Evolutionary conservation across 2,329 filamentous ascomycete species (phyloP).

Genomic region (Sodiomyces alkalinus): DNA sequence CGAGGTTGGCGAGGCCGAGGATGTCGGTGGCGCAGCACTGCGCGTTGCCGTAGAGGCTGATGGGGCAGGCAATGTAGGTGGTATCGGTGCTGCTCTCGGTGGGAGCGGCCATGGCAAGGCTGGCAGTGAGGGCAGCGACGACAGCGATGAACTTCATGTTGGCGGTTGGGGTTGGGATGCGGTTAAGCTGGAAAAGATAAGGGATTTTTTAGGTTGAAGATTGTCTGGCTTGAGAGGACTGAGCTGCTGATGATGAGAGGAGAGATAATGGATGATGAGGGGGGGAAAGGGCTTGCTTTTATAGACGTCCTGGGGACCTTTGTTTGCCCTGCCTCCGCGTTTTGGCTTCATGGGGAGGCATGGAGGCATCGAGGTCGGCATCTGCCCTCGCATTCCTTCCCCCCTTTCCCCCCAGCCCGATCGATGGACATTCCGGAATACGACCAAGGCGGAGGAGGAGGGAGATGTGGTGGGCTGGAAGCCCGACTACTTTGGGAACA

Average conservation of each 20-base stretch:
- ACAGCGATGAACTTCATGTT: slow-evolving; percentile 8
- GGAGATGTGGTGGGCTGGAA: too few species aligned
- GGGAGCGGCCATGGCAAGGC: slow-evolving; percentile 14
- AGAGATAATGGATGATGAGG: not conserved
- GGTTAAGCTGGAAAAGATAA: not conserved
- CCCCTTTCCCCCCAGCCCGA: too few species aligned
- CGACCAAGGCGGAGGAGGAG: too few species aligned
- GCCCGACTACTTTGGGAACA: too few species aligned
- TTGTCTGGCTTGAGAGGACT: not conserved
- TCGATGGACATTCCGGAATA: too few species aligned
- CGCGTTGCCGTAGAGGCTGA: slow-evolving; percentile 24
- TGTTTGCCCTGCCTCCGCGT: too few species aligned
- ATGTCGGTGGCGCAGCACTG: slow-evolving; percentile 50
- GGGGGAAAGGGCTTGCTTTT: slow-evolving; percentile 1
- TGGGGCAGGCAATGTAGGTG: slow-evolving; percentile 24
- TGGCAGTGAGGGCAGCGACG: slow-evolving; percentile 7
- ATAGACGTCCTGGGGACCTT: slow-evolving; percentile 2
- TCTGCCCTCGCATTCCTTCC: too few species aligned
- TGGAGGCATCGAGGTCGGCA: too few species aligned
- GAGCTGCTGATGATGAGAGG: not conserved
- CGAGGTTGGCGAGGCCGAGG: slow-evolving; percentile 37
- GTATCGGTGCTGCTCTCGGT: slow-evolving; percentile 19
- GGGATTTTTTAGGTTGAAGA: not conserved
- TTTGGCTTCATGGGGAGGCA: too few species aligned
- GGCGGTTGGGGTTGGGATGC: not conserved